Percentiles rank a stretch among this genome's conserved stretches.
phyloP scores from a whole-genome alignment of 306 rosid species.

The Fragaria nilgerrensis region DNA sequence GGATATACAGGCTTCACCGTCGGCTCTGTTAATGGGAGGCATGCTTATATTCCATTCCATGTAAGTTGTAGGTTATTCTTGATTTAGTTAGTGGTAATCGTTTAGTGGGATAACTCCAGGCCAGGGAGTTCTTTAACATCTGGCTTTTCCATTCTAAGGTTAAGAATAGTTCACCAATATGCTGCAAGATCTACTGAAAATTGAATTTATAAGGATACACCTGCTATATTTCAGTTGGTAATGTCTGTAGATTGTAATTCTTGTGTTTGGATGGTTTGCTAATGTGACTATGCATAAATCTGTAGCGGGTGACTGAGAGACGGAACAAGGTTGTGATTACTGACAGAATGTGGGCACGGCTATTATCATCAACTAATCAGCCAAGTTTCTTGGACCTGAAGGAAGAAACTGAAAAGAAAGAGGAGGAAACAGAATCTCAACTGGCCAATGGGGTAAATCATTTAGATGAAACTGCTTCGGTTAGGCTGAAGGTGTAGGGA shows the following conservation, averaged over 20 bases:
- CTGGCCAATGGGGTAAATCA: constrained; percentile 20
- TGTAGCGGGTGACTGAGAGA: constrained; percentile 52
- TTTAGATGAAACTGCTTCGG: background rate
- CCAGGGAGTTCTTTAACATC: background rate
- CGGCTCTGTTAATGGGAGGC: constrained; percentile 64
- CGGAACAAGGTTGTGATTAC: constrained; percentile 62
- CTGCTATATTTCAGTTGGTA: background rate
- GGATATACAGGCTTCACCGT: constrained; percentile 70
- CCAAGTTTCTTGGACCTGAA: constrained; percentile 55
- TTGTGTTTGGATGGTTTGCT: background rate
- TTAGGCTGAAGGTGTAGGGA: background rate
- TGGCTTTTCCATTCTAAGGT: background rate
- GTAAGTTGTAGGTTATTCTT: constrained; percentile 33
- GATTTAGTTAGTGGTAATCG: background rate
- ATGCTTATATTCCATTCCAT: constrained; percentile 64
- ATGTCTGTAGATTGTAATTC: background rate
- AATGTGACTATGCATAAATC: constrained; percentile 6
- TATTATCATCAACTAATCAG: constrained; percentile 61
- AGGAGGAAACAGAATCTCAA: constrained; percentile 13
- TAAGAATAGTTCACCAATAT: background rate
- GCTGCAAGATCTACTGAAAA: background rate
- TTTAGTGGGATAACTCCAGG: background rate
- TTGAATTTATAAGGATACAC: too few relatives aligned
- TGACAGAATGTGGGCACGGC: constrained; percentile 78
- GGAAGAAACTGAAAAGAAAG: constrained; percentile 11